phyloP scores from a whole-genome alignment of 495 filamentous ascomycete genomes.

The Lophiotrema nucula region DNA sequence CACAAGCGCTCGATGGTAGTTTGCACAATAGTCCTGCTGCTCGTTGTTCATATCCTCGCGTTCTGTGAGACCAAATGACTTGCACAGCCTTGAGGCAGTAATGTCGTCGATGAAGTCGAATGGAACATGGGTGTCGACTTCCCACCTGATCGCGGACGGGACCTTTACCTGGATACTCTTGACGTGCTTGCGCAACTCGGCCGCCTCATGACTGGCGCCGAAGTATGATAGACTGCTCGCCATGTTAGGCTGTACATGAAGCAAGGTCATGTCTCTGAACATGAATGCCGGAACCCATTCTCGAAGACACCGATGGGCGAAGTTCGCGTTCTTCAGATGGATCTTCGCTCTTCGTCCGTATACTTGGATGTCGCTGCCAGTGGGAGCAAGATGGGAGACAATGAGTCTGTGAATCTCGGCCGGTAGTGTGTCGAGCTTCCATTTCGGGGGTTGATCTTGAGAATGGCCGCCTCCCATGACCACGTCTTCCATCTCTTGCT shows the following conservation, averaged over 20 bases:
- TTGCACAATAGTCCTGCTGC: neutral
- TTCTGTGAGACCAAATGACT: neutral
- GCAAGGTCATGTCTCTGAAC: slow-evolving; percentile 24
- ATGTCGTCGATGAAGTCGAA: slow-evolving; percentile 4
- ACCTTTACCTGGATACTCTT: slow-evolving; percentile 18
- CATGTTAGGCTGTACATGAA: neutral
- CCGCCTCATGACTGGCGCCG: neutral
- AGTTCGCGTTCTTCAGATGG: slow-evolving; percentile 27
- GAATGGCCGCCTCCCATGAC: too few relatives aligned
- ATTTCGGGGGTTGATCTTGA: neutral
- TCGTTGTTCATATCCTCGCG: neutral
- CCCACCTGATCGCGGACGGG: slow-evolving; percentile 21
- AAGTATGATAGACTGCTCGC: slow-evolving; percentile 14
- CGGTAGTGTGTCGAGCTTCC: slow-evolving; percentile 16
- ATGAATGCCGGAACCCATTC: slow-evolving; percentile 26
- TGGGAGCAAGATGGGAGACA: slow-evolving; percentile 7
- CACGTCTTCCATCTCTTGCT: too few relatives aligned
- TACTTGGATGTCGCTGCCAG: neutral
- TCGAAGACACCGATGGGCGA: slow-evolving; percentile 14
- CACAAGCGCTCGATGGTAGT: slow-evolving; percentile 16
- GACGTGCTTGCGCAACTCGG: slow-evolving; percentile 14
- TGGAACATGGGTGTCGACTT: neutral
- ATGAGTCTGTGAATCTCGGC: slow-evolving; percentile 17
- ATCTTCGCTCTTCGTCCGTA: slow-evolving; percentile 3
- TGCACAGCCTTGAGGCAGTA: neutral